Percentiles rank a stretch among this genome's conserved stretches.
phyloP scores from a whole-genome alignment of 1,284 basidiomycete genomes.

The Rhodotorula sp. region DNA sequence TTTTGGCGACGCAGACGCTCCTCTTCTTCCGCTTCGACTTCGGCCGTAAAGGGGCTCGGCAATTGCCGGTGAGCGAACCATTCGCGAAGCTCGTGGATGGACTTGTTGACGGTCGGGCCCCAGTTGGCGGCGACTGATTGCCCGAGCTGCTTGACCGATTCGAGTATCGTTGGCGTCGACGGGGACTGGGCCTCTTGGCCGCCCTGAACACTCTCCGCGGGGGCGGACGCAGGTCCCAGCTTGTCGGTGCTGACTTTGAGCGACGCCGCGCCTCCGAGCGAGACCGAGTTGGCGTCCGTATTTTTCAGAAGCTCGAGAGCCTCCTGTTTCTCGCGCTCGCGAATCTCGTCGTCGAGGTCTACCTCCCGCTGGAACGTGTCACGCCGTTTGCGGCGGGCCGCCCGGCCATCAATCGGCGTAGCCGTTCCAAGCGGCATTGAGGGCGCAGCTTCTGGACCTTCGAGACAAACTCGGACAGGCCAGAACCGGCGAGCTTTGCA shows the following conservation, averaged over 20 bases:
- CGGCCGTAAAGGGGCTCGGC: not conserved
- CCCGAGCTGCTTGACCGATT: slow-evolving; percentile 18
- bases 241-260: slow-evolving; percentile 16
- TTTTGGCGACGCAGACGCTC: slow-evolving; percentile 5
- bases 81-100: slow-evolving; percentile 8
- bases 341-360: slow-evolving; percentile 18
- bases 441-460: slow-evolving; percentile 5
- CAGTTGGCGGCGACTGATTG: slow-evolving; percentile 12
- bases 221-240: not conserved
- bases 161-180: slow-evolving; percentile 24
- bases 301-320: slow-evolving; percentile 18
- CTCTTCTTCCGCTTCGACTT: slow-evolving; percentile 12
- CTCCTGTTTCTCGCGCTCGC: slow-evolving; percentile 6
- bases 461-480: slow-evolving; percentile 28
- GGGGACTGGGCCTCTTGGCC: not conserved
- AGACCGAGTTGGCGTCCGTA: slow-evolving; percentile 10
- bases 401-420: not conserved
- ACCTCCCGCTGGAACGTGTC: slow-evolving; percentile 24
- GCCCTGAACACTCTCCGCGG: not conserved
- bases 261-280: not conserved
- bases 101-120: slow-evolving; percentile 15
- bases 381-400: slow-evolving; percentile 8
- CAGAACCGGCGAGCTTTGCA: slow-evolving; percentile 35
- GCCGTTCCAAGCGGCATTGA: not conserved
- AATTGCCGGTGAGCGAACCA: slow-evolving; percentile 12